phyloP scores from a whole-genome alignment of 2,329 filamentous ascomycete genomes.

The Fusarium abutilonis region DNA sequence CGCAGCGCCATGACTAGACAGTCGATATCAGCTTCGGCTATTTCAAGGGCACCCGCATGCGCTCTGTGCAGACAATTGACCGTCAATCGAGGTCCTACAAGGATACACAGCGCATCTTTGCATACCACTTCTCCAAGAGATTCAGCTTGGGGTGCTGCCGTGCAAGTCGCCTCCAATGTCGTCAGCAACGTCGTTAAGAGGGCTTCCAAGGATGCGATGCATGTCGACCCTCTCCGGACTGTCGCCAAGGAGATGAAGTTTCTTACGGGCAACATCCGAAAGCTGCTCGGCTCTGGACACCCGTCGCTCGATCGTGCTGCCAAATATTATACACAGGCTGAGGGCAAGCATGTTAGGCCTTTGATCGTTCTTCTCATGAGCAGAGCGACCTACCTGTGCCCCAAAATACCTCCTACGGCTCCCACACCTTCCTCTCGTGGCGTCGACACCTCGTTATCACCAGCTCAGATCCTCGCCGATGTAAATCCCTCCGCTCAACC shows the following conservation, averaged over 20 bases:
- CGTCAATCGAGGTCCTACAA: conserved; percentile 49
- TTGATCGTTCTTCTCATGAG: conserved; percentile 97
- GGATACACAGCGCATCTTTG: conserved; percentile 48
- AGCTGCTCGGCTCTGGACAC: conserved; percentile 92
- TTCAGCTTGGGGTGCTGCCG: conserved; percentile 81
- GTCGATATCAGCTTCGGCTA: conserved; percentile 32
- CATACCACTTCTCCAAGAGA: conserved; percentile 58
- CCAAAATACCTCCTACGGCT: conserved; percentile 62
- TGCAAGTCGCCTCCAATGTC: conserved; percentile 75
- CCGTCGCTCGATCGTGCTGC: conserved; percentile 93
- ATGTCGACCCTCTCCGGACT: conserved; percentile 85
- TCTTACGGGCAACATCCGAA: conserved; percentile 90
- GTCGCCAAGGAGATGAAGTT: conserved; percentile 98
- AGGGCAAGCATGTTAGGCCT: conserved; percentile 96
- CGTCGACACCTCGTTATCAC: conserved; percentile 66
- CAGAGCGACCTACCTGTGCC: conserved; percentile 83
- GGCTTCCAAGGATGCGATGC: conserved; percentile 71
- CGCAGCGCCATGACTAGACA: conserved; percentile 51
- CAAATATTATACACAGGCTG: conserved; percentile 97
- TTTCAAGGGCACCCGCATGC: conserved; percentile 42
- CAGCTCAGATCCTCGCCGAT: conserved; percentile 73
- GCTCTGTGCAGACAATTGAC: conserved; percentile 46
- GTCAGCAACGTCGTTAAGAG: conserved; percentile 73
- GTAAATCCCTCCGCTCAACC: conserved; percentile 73
- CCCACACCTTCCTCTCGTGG: conserved; percentile 55